Evolutionary conservation across 2,329 filamentous ascomycete genomes (phyloP), one percentile per base, ranked within the genome.

Genomic region (Scedosporium apiospermum): DNA sequence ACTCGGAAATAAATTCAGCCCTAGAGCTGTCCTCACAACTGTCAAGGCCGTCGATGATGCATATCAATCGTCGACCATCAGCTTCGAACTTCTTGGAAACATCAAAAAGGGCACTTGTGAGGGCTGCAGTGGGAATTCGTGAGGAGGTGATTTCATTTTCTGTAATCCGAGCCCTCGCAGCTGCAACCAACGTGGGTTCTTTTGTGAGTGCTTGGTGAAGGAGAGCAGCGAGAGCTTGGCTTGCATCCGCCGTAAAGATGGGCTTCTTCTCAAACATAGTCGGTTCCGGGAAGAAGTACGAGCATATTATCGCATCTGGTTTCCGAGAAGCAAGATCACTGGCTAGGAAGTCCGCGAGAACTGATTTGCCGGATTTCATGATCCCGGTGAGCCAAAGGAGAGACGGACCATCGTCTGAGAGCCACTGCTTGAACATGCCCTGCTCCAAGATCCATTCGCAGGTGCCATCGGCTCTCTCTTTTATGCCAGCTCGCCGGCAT

Each of bases 401-500:
- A 23, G 44, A 53, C 14, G 27, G 38, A 21, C 23, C 38, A 10
- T 55, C 30, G 38, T 23, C 46, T 23, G n/a, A 21, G 38, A 63
- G 44, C 51, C 51, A 55, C 5, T 23, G 18, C 7, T 16, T 23
- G 21, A 55, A 55, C 23, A 23, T 27, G 51, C 10, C 18, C 9
- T 55, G 18, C 12, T 55, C 4, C 18, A 27, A 27, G 51, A 55
- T 55, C 51, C 51, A 55, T 16, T 55, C 51, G 51, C 51, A 55
- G 21, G 51, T 55, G 21, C 51, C 51, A 10, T 55, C 51, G 9
- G 12, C 23, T 27, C 51, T 23, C 51, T 55, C 51, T 23, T 27
- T 55, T 23, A 55, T 55, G 7, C 23, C 51, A 23, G 51, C 51
- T 23, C 51, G 51, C 3, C 23, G 51, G 23, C 64, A 63, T 61